phyloP scores from a whole-genome alignment of 148 eudicot species.

The Chenopodium quinoa region DNA sequence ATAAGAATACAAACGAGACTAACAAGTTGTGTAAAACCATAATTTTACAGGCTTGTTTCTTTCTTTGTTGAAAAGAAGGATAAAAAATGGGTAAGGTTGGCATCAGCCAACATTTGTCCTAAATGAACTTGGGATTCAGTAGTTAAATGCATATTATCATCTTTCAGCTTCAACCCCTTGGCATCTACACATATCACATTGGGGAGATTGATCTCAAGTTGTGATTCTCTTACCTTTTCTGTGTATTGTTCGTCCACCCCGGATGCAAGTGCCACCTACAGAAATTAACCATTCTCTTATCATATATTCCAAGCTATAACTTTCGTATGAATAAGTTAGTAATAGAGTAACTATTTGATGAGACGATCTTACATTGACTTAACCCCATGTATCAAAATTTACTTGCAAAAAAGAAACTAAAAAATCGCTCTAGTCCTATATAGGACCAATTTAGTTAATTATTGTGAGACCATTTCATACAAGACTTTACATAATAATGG shows the following conservation, averaged over 20 bases:
- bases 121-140: conserved; percentile 69
- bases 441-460: no score
- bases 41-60: no score
- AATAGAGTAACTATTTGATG: no score
- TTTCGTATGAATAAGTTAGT: no score
- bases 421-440: no score
- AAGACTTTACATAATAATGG: no score
- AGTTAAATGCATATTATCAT: conserved; percentile 62
- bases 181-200: conserved; percentile 87
- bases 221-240: conserved; percentile 60
- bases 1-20: no score
- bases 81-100: conserved; percentile 57
- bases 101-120: conserved; percentile 65
- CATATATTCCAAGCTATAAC: not conserved
- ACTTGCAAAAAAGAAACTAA: no score
- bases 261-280: conserved; percentile 82
- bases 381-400: no score
- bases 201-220: conserved; percentile 53
- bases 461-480: no score
- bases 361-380: no score
- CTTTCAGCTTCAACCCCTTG: conserved; percentile 60
- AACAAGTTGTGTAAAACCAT: no score
- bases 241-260: conserved; percentile 48
- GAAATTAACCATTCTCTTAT: not conserved
- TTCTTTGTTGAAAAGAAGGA: not conserved